Conservation (phyloP, 805 yeast species). For the Saturnispora quitensis region DNA sequence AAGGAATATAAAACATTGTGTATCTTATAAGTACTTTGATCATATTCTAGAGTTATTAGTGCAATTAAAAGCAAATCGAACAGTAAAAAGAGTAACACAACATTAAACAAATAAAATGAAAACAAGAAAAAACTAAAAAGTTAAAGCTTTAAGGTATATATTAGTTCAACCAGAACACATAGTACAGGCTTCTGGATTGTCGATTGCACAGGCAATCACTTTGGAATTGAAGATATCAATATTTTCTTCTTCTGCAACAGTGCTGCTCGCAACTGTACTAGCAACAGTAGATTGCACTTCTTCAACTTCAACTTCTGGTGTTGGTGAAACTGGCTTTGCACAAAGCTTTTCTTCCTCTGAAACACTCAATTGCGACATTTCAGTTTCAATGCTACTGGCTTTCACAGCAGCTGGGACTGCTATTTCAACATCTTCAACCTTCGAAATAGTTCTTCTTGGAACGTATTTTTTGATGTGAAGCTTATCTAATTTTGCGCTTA, state of each 20-base stretch:
- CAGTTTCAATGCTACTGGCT: background rate
- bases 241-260: slow-evolving; percentile 30
- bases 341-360: slow-evolving; percentile 4
- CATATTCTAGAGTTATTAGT: background rate
- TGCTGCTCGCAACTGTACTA: slow-evolving; percentile 2
- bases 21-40: background rate
- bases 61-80: background rate
- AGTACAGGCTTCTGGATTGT: slow-evolving; percentile 95
- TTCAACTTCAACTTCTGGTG: slow-evolving; percentile 1
- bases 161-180: slow-evolving; percentile 88
- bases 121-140: background rate
- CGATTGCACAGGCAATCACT: slow-evolving; percentile 93
- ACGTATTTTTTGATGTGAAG: slow-evolving; percentile 29
- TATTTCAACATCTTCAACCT: slow-evolving; percentile 24
- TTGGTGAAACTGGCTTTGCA: background rate
- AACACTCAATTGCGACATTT: slow-evolving; percentile 12
- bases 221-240: slow-evolving; percentile 85
- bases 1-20: background rate
- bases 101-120: background rate
- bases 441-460: slow-evolving; percentile 21
- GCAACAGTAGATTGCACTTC: slow-evolving; percentile 7
- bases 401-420: slow-evolving; percentile 9
- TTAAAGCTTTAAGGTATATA: background rate
- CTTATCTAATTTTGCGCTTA: slow-evolving; percentile 22
- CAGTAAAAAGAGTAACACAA: background rate